These are phyloP conservation scores for Russula brevipes DNA, from an alignment of 768 basidiomycete genomes.

Conservation along the genomic window DNA sequence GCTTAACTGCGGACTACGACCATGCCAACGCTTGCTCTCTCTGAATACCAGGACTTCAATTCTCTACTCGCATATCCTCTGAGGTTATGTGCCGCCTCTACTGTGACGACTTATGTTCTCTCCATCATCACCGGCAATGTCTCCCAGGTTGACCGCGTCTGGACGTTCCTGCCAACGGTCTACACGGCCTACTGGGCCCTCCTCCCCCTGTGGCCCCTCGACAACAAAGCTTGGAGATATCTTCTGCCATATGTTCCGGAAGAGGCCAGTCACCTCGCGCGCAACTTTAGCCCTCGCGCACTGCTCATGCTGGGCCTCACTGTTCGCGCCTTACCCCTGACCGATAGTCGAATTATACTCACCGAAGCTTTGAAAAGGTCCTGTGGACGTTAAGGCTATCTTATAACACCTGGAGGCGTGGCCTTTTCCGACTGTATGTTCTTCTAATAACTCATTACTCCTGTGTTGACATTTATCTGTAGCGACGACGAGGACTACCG, in stretches of 20 bases:
- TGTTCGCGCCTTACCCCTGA: slow-evolving; percentile 34
- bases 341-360: neutral
- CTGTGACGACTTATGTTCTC: slow-evolving; percentile 47
- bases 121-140: slow-evolving; percentile 73
- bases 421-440: slow-evolving; percentile 66
- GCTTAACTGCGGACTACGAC: neutral
- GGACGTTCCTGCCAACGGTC: slow-evolving; percentile 69
- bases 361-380: slow-evolving; percentile 28
- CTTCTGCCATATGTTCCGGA: slow-evolving; percentile 55
- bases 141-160: slow-evolving; percentile 81
- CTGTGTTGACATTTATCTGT: neutral
- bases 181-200: slow-evolving; percentile 82
- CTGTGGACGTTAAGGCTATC: slow-evolving; percentile 67
- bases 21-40: neutral
- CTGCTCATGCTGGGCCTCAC: slow-evolving; percentile 68
- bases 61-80: slow-evolving; percentile 47
- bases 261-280: slow-evolving; percentile 32
- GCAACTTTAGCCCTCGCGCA: slow-evolving; percentile 65
- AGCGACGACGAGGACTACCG: slow-evolving; percentile 90
- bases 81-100: slow-evolving; percentile 51
- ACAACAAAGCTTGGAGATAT: slow-evolving; percentile 35
- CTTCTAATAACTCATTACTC: neutral
- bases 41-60: neutral
- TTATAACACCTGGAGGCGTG: slow-evolving; percentile 81
- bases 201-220: slow-evolving; percentile 49